Evolutionary conservation across 352 stramenopile species (phyloP).

Genomic region (Phytophthora ohioensis): DNA sequence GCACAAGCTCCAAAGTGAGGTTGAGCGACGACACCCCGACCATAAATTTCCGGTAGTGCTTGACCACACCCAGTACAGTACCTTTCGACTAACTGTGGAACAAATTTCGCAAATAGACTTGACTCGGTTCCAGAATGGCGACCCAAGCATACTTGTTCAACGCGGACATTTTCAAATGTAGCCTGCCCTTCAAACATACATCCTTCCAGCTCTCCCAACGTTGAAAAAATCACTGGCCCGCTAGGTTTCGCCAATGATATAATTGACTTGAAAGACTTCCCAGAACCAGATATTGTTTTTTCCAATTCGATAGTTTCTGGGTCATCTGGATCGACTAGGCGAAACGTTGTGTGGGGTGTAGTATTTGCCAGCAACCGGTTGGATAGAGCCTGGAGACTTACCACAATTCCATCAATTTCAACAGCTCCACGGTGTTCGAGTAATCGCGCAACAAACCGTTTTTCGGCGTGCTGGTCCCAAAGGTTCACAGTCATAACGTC

Average conservation of each 20-base stretch:
- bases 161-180: constrained; percentile 48
- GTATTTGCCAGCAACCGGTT: constrained; percentile 68
- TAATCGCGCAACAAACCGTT: constrained; percentile 49
- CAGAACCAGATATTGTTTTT: constrained; percentile 16
- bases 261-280: neutral
- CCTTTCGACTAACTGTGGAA: constrained; percentile 48
- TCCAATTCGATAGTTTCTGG: constrained; percentile 39
- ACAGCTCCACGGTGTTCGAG: constrained; percentile 47
- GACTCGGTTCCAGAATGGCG: constrained; percentile 38
- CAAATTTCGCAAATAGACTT: constrained; percentile 39
- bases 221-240: constrained; percentile 26
- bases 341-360: constrained; percentile 61
- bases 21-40: constrained; percentile 14
- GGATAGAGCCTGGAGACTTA: constrained; percentile 56
- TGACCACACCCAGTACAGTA: constrained; percentile 58
- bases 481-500: constrained; percentile 65
- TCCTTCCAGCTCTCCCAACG: constrained; percentile 46
- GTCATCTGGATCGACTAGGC: constrained; percentile 37
- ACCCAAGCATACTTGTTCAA: constrained; percentile 56
- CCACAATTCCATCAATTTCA: constrained; percentile 50
- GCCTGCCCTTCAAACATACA: constrained; percentile 29
- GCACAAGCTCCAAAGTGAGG: constrained; percentile 44
- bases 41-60: constrained; percentile 41
- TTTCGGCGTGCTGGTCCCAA: constrained; percentile 73
- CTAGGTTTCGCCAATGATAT: neutral